phyloP scores from a whole-genome alignment of 768 basidiomycete species.

The Favolaschia claudopus region DNA sequence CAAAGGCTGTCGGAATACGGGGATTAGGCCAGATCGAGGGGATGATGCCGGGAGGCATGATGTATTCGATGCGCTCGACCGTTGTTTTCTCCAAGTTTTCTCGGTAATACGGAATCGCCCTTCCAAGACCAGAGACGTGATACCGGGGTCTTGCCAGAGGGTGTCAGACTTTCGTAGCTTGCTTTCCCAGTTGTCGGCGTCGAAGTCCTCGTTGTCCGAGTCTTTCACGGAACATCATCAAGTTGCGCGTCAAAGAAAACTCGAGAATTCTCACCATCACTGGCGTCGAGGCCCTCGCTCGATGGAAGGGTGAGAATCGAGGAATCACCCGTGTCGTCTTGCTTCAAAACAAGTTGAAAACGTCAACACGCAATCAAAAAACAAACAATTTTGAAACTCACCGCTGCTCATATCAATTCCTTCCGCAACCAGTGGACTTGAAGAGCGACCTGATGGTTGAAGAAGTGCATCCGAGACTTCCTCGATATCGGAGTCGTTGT shows the following conservation, averaged over 20 bases:
- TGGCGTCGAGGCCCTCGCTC: too few species aligned
- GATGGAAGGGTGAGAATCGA: too few species aligned
- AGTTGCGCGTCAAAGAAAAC: too few species aligned
- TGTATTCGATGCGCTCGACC: background rate
- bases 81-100: background rate
- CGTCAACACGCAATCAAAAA: too few species aligned
- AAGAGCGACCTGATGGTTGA: background rate
- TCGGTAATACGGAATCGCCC: background rate
- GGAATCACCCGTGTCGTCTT: too few species aligned
- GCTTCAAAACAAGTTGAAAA: too few species aligned
- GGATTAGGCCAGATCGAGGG: background rate
- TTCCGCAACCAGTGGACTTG: too few species aligned
- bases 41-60: background rate
- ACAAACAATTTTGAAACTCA: too few species aligned
- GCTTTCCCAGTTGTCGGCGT: background rate
- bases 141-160: background rate
- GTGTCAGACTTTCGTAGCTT: background rate
- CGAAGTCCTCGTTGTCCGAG: background rate
- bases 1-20: background rate
- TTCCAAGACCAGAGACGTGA: background rate
- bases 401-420: too few species aligned
- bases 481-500: background rate
- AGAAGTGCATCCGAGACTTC: background rate
- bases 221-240: too few species aligned
- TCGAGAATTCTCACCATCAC: background rate